Conservation (phyloP, 2,329 filamentous ascomycete species). For the Nectriaceae sp. region DNA sequence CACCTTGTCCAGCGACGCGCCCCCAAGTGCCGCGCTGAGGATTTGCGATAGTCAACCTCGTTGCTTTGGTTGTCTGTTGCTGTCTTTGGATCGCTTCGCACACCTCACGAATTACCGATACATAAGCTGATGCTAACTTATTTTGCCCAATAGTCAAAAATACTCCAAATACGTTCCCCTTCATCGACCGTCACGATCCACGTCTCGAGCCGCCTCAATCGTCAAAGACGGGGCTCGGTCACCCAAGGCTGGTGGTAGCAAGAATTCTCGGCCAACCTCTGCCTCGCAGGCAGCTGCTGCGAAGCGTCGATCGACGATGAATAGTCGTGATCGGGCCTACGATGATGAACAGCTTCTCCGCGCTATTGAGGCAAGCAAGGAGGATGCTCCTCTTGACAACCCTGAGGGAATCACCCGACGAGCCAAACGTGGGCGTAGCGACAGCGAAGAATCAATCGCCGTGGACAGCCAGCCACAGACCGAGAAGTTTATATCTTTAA, state of each 20-base stretch:
- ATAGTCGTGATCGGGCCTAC: constrained; percentile 91
- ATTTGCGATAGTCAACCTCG: background rate
- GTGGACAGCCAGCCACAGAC: constrained; percentile 17
- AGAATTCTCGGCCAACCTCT: constrained; percentile 55
- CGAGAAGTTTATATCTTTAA: constrained; percentile 40
- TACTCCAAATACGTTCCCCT: constrained; percentile 68
- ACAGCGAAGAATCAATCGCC: constrained; percentile 85
- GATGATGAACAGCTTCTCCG: constrained; percentile 88
- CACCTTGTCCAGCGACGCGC: background rate
- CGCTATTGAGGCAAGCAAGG: constrained; percentile 94
- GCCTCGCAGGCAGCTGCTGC: constrained; percentile 56
- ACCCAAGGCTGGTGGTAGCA: constrained; percentile 55
- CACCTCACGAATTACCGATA: constrained; percentile 1
- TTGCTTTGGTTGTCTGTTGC: constrained; percentile 1
- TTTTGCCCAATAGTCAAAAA: constrained; percentile 53
- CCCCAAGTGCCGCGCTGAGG: background rate
- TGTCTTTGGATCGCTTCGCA: background rate
- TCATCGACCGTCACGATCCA: constrained; percentile 55
- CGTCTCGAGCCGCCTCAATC: constrained; percentile 64
- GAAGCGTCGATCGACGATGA: constrained; percentile 95
- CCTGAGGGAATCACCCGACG: constrained; percentile 61
- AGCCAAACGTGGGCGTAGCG: constrained; percentile 82
- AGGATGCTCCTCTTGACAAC: constrained; percentile 60
- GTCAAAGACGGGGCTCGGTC: constrained; percentile 62
- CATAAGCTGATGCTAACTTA: constrained; percentile 36